Conservation (phyloP, 768 basidiomycete genomes). For the Heimioporus sp. region DNA sequence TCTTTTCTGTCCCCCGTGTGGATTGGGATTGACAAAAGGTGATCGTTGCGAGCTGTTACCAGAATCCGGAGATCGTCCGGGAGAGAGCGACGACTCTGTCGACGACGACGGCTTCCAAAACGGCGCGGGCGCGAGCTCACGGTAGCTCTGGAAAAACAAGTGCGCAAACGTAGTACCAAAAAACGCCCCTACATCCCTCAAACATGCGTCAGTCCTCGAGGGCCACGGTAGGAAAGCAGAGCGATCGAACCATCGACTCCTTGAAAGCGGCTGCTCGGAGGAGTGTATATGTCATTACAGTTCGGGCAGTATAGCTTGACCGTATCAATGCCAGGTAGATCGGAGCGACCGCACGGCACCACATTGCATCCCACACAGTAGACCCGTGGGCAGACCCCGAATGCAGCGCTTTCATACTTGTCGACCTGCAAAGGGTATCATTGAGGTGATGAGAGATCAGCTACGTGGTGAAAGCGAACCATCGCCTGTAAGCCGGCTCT, state of each 20-base stretch:
- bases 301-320: constrained; percentile 98
- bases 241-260: constrained; percentile 79
- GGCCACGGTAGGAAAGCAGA: constrained; percentile 6
- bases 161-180: constrained; percentile 99
- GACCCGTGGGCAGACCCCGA: constrained; percentile 94
- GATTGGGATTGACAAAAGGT: constrained; percentile 84
- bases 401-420: constrained; percentile 90
- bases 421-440: constrained; percentile 59
- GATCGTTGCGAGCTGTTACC: constrained; percentile 46
- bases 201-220: constrained; percentile 13
- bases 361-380: constrained; percentile 88
- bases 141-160: constrained; percentile 97
- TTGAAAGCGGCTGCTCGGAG: constrained; percentile 93
- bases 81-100: constrained; percentile 49
- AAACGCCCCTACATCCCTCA: constrained; percentile 74
- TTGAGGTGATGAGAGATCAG: constrained; percentile 18
- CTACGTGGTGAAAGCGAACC: constrained; percentile 47
- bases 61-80: constrained; percentile 54
- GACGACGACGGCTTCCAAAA: constrained; percentile 78
- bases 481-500: constrained; percentile 91
- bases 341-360: constrained; percentile 92
- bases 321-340: constrained; percentile 94
- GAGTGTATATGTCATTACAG: constrained; percentile 95
- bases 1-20: constrained; percentile 84
- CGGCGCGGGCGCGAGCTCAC: constrained; percentile 90